Evolutionary conservation across 495 filamentous ascomycete genomes (phyloP), one percentile per base, ranked within the genome.

Genomic region (Staphylotrichum tortipilum): DNA sequence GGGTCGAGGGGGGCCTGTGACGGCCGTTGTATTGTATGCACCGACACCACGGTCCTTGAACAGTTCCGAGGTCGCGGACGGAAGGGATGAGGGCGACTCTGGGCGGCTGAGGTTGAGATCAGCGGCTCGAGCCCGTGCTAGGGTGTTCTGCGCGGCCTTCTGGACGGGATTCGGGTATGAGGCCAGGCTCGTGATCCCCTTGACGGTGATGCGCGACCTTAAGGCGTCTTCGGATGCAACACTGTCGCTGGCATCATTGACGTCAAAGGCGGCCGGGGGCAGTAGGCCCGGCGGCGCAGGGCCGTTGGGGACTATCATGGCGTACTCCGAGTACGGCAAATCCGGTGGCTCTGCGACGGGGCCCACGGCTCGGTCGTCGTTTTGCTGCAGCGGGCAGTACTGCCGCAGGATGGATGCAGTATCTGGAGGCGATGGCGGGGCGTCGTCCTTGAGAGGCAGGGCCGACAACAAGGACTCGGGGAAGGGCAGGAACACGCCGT

Each of bases 341-440:
- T 24, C 22, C 26, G 57, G 56, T 18, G 33, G 19, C 14, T 56
- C 56, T 24, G 18, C 11, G 14, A 40, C 24, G 3, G 70, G 71
- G 33, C 61, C 70, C 35, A 67, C 53, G 3, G 72, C 72, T 43
- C 72, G 65, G 41, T 74, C 70, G 46, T 64, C 65, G 44, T 74
- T 74, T 45, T 75, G 72, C 55, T 73, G 71, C n/a, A 75, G 56
- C 9, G 71, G 72, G 6, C 64, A 59, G 41, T 75, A 74, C 35
- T 68, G 57, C 2, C 57, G 61, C 12, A 59, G 22, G n/a, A 12
- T 35, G 23, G 49, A 19, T 22, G 52, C 42, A 10, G 51, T 44
- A 21, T 62, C 43, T 23, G 58, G 44, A 14, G 58, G 53, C 3
- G 59, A 57, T 18, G 23, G 39, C 2, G 39, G 51, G 17, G 37